Evolutionary conservation across 2,329 filamentous ascomycete genomes (phyloP), one percentile per base, ranked within the genome.

Genomic region (Teratosphaeria nubilosa): DNA sequence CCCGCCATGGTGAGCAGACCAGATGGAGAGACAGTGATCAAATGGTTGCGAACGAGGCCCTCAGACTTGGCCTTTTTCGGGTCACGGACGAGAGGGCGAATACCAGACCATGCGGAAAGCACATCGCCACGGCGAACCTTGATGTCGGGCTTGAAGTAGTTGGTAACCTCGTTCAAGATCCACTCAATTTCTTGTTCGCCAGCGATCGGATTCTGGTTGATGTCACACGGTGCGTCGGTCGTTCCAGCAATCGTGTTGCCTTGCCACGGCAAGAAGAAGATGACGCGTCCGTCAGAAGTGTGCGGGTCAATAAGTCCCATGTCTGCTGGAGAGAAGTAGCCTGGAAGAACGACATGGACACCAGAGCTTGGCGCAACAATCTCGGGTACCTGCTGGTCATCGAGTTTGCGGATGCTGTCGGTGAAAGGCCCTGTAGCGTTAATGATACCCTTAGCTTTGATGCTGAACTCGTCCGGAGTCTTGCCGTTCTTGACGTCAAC

Each of bases 201-300:
- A 9, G 90, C 87, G 32, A 91, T 71, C 0, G 90, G 90, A 66
- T 92, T 87, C 48, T 80, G 78, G 5, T 82, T 82, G 64, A 95
- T 89, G 31, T 80, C 76, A 41, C 86, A 87, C 2, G 89, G 85
- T 45, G 87, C 86, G 70, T 95, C 90, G 7, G 90, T 95, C 5
- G 90, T 95, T 61, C 90, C 90, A 52, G 90, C 90, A 69, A 95
- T 94, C 14, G 90, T 95, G 75, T 94, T 94, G 54, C 90, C 90
- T 76, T 95, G 90, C 90, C 90, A 95, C 24, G 90, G 90, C 48
- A 95, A 80, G 80, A 95, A 95, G 82, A 95, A 95, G 69, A 95
- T 92, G 54, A 95, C 90, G 70, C 90, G 84, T 22, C 90, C 90
- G 69, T 95, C 90, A 1, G 90, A 95, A 1, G 90, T 94, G 48